Evolutionary conservation across 345 rosid species (phyloP), one percentile per base, ranked within the genome.

Genomic region (Aquilaria sinensis): DNA sequence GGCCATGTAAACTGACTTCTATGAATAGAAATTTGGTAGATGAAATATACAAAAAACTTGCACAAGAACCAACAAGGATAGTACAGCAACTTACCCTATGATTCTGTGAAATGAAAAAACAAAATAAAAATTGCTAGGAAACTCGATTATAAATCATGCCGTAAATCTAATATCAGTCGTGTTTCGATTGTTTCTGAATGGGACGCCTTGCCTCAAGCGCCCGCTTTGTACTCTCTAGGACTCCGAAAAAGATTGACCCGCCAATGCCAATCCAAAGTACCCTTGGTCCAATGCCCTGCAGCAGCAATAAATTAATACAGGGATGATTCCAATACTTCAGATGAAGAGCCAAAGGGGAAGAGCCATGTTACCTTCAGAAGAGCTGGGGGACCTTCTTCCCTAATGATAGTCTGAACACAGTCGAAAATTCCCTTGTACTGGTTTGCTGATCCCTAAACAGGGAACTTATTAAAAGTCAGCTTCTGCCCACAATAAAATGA

Each of bases 181-280:
- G 67, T 67, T 79, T 74, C 1, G 69, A 51, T 46, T 72, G 65
- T 51, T 14, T 31, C n/a, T 47, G 77, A 14, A 59, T 34, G 60
- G 87, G 76, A 15, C 77, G 84, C 70, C 80, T 80, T 62, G 85
- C 70, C 8, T 84, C 88, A 52, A 90, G 94, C 29, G 73, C 16
- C 58, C 85, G 81, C 82, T 90, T 93, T 3, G 96, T 86, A 66
- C 92, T 75, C 75, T 93, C 97, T 2, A 93, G 77, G 56, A 93
- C 90, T 1, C 98, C 90, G 32, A 93, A 90, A 68, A 90, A 90
- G 63, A 89, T 87, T 6, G 98, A 89, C 55, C 95, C 98, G 0
- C 95, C 98, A 41, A 92, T 85, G 54, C 98, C 98, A 50, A 89
- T 87, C 98, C 98, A 92, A 74, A 89, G 51, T 57, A 89, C 90